These are phyloP conservation scores for Zopfochytrium polystomum DNA, from an alignment of 371 early-diverging fungal species.

Conservation along the genomic window DNA sequence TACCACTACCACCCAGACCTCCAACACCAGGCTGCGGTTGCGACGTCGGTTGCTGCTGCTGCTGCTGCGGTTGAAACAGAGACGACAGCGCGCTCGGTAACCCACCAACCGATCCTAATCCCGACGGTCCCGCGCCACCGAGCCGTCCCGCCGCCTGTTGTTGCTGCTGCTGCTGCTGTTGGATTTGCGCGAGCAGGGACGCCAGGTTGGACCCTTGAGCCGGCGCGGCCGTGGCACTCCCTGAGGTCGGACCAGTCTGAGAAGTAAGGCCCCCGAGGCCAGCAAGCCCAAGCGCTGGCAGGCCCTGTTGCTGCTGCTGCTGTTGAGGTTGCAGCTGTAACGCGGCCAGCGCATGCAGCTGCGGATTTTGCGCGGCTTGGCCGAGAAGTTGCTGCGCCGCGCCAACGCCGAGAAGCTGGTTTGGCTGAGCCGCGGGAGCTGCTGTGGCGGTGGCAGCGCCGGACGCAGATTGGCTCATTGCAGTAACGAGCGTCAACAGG, in stretches of 20 bases:
- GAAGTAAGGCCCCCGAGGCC: background rate
- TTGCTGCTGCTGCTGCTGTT: constrained; percentile 10
- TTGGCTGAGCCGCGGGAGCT: background rate
- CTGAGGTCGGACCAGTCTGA: background rate
- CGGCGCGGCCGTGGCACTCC: constrained; percentile 4
- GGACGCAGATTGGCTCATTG: constrained; percentile 20
- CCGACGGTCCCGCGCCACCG: too few relatives aligned
- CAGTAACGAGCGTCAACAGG: background rate
- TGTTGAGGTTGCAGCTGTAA: constrained; percentile 11
- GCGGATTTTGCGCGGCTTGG: constrained; percentile 4
- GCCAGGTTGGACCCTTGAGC: too few relatives aligned
- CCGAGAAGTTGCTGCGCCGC: constrained; percentile 2
- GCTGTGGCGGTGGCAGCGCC: constrained; percentile 7
- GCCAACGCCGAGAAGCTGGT: background rate
- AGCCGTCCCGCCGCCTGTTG: too few relatives aligned
- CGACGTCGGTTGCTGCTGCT: too few relatives aligned
- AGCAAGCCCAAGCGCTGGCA: constrained; percentile 5
- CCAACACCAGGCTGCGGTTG: too few relatives aligned
- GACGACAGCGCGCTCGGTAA: too few relatives aligned
- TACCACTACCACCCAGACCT: too few relatives aligned
- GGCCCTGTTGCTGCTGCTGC: constrained; percentile 11
- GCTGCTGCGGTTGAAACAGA: too few relatives aligned
- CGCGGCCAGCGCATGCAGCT: constrained; percentile 11
- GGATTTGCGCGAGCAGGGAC: constrained; percentile 3
- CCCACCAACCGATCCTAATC: too few relatives aligned